Conservation (phyloP, 768 basidiomycete genomes). For the Guyanaporus albipodus region DNA sequence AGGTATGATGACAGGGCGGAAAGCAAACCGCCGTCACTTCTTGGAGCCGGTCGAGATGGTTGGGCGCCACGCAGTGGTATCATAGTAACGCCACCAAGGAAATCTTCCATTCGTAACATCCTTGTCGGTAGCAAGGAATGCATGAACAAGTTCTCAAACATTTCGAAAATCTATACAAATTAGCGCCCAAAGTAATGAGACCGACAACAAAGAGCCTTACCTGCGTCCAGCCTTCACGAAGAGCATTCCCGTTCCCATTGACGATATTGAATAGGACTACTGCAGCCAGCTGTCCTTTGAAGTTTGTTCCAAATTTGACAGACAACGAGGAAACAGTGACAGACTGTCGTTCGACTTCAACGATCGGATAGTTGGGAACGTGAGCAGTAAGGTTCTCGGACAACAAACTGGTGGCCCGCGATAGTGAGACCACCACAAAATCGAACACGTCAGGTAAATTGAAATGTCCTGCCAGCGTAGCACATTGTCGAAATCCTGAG, state of each 20-base stretch:
- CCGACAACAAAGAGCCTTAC: constrained; percentile 36
- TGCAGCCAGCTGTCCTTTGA: constrained; percentile 93
- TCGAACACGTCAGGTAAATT: constrained; percentile 94
- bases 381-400: constrained; percentile 65
- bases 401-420: constrained; percentile 85
- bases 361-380: constrained; percentile 80
- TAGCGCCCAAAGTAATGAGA: not conserved
- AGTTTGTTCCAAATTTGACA: constrained; percentile 90
- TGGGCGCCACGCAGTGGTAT: constrained; percentile 84
- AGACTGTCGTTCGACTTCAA: constrained; percentile 86
- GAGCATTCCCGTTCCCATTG: constrained; percentile 90
- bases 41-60: constrained; percentile 54
- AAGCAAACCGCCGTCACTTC: constrained; percentile 86
- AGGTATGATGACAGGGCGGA: constrained; percentile 94
- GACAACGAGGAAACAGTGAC: constrained; percentile 91
- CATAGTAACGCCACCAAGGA: constrained; percentile 89
- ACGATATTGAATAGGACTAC: constrained; percentile 98
- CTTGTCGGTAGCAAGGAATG: constrained; percentile 86
- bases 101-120: constrained; percentile 98
- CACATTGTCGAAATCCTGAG: constrained; percentile 95
- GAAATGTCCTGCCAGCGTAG: constrained; percentile 87
- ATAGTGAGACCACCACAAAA: constrained; percentile 89
- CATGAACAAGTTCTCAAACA: constrained; percentile 94
- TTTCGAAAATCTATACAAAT: constrained; percentile 81
- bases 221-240: constrained; percentile 94